phyloP scores from a whole-genome alignment of 2,329 filamentous ascomycete genomes.

The Colletotrichum aenigma region DNA sequence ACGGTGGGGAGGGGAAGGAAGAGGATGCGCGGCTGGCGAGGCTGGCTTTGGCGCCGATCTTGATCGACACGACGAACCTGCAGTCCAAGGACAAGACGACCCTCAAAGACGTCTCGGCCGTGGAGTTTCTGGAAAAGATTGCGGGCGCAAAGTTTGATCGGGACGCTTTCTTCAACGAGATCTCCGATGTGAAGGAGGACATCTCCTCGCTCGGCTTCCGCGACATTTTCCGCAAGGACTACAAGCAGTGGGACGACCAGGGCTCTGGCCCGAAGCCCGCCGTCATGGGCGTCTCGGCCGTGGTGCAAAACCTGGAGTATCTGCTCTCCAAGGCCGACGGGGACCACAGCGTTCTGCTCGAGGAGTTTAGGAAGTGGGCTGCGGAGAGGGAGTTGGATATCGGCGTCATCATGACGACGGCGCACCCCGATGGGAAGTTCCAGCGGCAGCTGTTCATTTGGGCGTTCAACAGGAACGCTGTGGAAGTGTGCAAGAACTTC shows the following conservation, averaged over 20 bases:
- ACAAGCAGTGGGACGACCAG: conserved; percentile 76
- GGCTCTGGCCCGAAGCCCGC: conserved; percentile 30
- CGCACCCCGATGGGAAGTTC: conserved; percentile 58
- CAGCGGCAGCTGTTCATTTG: conserved; percentile 72
- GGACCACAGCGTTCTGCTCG: conserved; percentile 45
- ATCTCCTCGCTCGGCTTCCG: conserved; percentile 63
- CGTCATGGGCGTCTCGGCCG: conserved; percentile 66
- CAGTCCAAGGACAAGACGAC: conserved; percentile 68
- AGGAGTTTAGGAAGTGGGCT: conserved; percentile 56
- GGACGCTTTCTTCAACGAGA: conserved; percentile 59
- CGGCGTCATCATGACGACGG: conserved; percentile 73
- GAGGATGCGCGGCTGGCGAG: conserved; percentile 66
- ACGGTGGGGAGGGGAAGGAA: conserved; percentile 6
- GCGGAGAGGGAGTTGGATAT: conserved; percentile 65
- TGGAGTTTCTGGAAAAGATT: conserved; percentile 58
- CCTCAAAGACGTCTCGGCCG: conserved; percentile 61
- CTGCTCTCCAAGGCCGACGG: conserved; percentile 57
- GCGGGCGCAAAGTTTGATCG: conserved; percentile 51
- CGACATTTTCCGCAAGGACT: conserved; percentile 81
- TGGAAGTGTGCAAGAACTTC: conserved; percentile 60
- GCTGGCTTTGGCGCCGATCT: conserved; percentile 71
- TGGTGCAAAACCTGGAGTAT: conserved; percentile 67
- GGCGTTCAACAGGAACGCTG: conserved; percentile 57
- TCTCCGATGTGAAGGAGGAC: conserved; percentile 70
- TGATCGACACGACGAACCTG: conserved; percentile 76